A percentile compares a stretch with the other conserved stretches of the same genome.
Evolutionary conservation across 1,284 basidiomycete genomes (phyloP).

Genomic region (Boletus mariae): DNA sequence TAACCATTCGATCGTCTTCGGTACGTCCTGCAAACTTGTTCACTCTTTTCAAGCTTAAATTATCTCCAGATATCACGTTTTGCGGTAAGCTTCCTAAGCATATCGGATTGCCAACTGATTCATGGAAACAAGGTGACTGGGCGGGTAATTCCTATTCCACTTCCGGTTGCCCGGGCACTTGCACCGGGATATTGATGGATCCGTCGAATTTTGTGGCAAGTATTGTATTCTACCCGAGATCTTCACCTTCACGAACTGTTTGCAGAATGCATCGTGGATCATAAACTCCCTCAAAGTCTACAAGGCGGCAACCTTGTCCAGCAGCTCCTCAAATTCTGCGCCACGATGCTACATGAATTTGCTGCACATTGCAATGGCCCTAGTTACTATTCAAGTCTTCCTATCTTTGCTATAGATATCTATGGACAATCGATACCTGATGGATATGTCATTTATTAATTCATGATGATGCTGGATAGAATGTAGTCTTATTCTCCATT

Average conservation of each 20-base stretch:
- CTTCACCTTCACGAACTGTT: not conserved
- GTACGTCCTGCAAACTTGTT: slow-evolving; percentile 29
- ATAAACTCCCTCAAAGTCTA: slow-evolving; percentile 57
- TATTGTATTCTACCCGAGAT: slow-evolving; percentile 2
- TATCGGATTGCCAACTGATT: slow-evolving; percentile 6
- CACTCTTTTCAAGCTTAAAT: slow-evolving; percentile 11
- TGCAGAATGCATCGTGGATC: slow-evolving; percentile 56
- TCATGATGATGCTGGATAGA: slow-evolving; percentile 13
- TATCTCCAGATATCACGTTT: slow-evolving; percentile 69
- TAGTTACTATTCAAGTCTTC: slow-evolving; percentile 11
- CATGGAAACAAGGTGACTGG: slow-evolving; percentile 62
- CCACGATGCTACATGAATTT: slow-evolving; percentile 2
- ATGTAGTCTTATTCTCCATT: slow-evolving; percentile 6
- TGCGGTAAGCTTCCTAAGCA: slow-evolving; percentile 47
- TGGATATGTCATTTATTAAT: slow-evolving; percentile 10
- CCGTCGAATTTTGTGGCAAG: slow-evolving; percentile 66
- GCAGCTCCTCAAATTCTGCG: slow-evolving; percentile 24
- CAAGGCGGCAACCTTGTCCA: slow-evolving; percentile 39
- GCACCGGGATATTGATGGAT: slow-evolving; percentile 57
- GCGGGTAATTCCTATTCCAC: slow-evolving; percentile 74
- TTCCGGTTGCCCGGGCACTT: slow-evolving; percentile 72
- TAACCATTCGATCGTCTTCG: slow-evolving; percentile 63
- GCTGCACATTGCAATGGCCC: slow-evolving; percentile 5
- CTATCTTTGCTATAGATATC: slow-evolving; percentile 17
- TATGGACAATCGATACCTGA: not conserved